Conservation (phyloP, 2,329 filamentous ascomycete genomes). For the Penicillium frequentans region DNA sequence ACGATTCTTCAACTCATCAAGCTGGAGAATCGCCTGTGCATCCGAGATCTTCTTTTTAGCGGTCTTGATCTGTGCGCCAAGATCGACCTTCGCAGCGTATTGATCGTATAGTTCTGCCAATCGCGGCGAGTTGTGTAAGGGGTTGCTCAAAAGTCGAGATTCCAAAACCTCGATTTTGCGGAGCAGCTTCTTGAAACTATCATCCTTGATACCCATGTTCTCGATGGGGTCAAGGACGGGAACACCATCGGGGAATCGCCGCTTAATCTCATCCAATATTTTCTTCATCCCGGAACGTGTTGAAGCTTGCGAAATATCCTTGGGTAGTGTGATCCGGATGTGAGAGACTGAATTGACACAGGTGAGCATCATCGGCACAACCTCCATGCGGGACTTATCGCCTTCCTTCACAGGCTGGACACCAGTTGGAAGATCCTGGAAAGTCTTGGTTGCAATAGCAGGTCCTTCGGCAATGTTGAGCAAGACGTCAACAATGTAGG, state of each 20-base stretch:
- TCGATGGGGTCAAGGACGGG: constrained; percentile 89
- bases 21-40: constrained; percentile 83
- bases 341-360: constrained; percentile 84
- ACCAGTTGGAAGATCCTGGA: constrained; percentile 63
- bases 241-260: constrained; percentile 88
- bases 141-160: constrained; percentile 82
- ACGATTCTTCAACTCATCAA: constrained; percentile 93
- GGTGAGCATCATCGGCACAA: constrained; percentile 81
- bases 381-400: constrained; percentile 71
- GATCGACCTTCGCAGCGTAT: constrained; percentile 76
- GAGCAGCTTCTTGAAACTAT: constrained; percentile 88
- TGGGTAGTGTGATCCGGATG: constrained; percentile 78
- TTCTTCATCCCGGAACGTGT: constrained; percentile 69
- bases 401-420: constrained; percentile 61
- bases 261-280: constrained; percentile 73
- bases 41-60: constrained; percentile 84
- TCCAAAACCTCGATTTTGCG: constrained; percentile 95
- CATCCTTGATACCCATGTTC: constrained; percentile 92
- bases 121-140: constrained; percentile 84
- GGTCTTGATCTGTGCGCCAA: constrained; percentile 77
- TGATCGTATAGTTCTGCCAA: constrained; percentile 82
- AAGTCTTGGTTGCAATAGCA: constrained; percentile 56
- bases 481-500: constrained; percentile 79
- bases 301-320: constrained; percentile 68
- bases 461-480: constrained; percentile 60